Percentiles rank a stretch among this genome's conserved stretches.
Conservation (phyloP, 1,139 yeast species). For the Groenewaldozyma auringiensis region DNA sequence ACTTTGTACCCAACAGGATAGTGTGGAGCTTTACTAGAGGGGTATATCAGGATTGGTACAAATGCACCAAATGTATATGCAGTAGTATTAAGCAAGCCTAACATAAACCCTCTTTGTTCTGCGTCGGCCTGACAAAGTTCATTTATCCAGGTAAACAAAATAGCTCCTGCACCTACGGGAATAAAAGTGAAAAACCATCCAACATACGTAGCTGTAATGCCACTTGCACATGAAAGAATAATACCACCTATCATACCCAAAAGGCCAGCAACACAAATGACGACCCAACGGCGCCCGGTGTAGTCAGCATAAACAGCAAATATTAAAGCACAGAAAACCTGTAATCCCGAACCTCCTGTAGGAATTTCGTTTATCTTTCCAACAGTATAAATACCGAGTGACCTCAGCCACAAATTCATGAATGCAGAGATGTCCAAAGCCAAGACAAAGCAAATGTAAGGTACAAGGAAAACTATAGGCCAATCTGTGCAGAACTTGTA, state of each 20-base stretch:
- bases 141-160: too few species aligned
- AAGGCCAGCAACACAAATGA: slow-evolving; percentile 46
- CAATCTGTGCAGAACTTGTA: slow-evolving; percentile 1
- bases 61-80: slow-evolving; percentile 9
- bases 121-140: too few species aligned
- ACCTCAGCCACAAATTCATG: slow-evolving; percentile 41
- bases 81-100: slow-evolving; percentile 15
- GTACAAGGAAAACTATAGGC: slow-evolving; percentile 1
- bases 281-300: slow-evolving; percentile 49
- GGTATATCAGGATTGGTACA: slow-evolving; percentile 9
- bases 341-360: slow-evolving; percentile 40
- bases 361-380: slow-evolving; percentile 30
- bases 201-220: too few species aligned
- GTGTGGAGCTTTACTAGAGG: slow-evolving; percentile 10
- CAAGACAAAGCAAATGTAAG: slow-evolving; percentile 30
- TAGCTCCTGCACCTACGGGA: too few species aligned
- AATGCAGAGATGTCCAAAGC: slow-evolving; percentile 28
- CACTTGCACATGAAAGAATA: too few species aligned
- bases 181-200: too few species aligned
- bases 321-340: slow-evolving; percentile 36
- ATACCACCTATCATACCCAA: slow-evolving; percentile 39
- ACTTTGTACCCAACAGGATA: slow-evolving; percentile 11
- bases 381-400: slow-evolving; percentile 23
- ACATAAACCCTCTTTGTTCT: too few species aligned
- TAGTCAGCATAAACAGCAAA: slow-evolving; percentile 40